Base-by-base conservation (phyloP, 1,284 basidiomycete species). In the Moesziomyces globuligerus region DNA sequence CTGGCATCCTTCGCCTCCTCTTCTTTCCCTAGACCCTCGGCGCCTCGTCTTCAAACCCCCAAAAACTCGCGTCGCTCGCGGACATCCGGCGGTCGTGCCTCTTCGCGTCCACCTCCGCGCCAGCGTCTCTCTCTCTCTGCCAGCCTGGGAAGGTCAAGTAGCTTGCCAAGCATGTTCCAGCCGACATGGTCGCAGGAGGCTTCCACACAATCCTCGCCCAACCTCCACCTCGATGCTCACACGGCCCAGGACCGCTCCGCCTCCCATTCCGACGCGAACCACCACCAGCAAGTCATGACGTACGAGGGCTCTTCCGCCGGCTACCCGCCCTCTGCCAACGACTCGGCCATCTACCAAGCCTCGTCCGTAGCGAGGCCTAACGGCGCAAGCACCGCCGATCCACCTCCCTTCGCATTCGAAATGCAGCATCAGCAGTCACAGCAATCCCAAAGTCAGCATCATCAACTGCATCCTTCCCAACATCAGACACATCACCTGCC, bases 111-210 rank as follows among this genome's bases (percentile, higher is more conserved):
- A 34, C 36, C 32, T 37, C 41, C 23, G 18, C 39, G 20, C 39
- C 9, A 40, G 20, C 23, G 20, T 40, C 39, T 11, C 32, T 18
- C 21, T 23, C n/a, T 13, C 18, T 32, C 46, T 21, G 13, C 40
- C 7, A 29, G 34, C 25, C 34, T 28, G 21, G 34, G 26, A 23
- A 26, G 40, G 24, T 21, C 39, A 23, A 47, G 10, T 24, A 21
- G 24, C 32, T 20, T 28, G 23, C 20, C 46, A 47, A 53, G 24
- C 44, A 70, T 70, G 67, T 70, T 70, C 26, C 67, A 70, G 44
- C 55, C 60, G 40, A 48, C 60, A 47, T 70, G 67, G 67, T 56
- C 60, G n/a, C 66, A 62, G 45, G 55, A 55, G 29, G 46, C 55
- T 17, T 48, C 50, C 17, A 44, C 46, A 42, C 55, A 58, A 23